Evolutionary conservation across 2,329 filamentous ascomycete genomes (phyloP), one percentile per base, ranked within the genome.

Genomic region (Byssothecium circinans): DNA sequence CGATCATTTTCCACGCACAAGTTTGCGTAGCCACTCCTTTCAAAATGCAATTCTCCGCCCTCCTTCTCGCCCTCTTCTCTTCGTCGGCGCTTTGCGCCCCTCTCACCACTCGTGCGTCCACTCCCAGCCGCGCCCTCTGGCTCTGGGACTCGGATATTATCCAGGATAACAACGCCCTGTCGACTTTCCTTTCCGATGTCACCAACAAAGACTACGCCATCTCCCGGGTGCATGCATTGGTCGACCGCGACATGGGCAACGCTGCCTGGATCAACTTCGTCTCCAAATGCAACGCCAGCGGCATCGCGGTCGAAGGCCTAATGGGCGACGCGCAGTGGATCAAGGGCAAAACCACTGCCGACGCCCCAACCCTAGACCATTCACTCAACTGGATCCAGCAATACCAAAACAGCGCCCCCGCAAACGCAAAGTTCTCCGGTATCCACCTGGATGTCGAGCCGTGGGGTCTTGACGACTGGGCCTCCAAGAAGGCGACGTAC

Each of bases 391-490:
- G 46, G 50, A 43, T 52, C 15, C 25, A 49, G 39, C 27, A 43
- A 15, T 52, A 52, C 29, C 45, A 52, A 23, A 41, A 23, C 4
- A 44, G 19, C n/a, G 46, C 29, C 4, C 23, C 42, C 10, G 33
- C 42, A n/a, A 40, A 47, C 25, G 42, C 45, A 15, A 46, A 43
- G 25, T 42, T 52, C 23, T 23, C 50, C 1, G 50, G 50, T 5
- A 44, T 52, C 23, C 50, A 52, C 29, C 18, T 52, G 22, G 50
- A 52, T 19, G 40, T 52, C 19, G 50, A 52, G 30, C 50, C 50
- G 8, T 49, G 50, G 50, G 40, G 38, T 10, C 43, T 52, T 11
- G 45, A 49, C 19, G 46, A 25, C 30, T 52, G 43, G 34, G 35
- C 29, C 4, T 23, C 42, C 15, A 49, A 52, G 32, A 41, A 49